phyloP scores from a whole-genome alignment of 2,329 filamentous ascomycete species.

The Metarhizium robertsii region DNA sequence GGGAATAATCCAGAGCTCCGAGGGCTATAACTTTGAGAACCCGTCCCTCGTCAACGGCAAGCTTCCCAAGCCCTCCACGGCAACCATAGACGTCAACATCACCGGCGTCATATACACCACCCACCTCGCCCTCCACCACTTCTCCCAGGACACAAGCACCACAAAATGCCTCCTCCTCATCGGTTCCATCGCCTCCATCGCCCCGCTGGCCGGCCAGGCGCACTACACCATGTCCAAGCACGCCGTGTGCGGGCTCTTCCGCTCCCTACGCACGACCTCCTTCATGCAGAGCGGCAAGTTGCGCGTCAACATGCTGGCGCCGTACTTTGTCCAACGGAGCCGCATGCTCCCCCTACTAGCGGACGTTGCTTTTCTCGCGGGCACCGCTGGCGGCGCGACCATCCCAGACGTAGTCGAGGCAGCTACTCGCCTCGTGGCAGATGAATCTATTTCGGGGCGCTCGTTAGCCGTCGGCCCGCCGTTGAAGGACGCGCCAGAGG shows the following conservation, averaged over 20 bases:
- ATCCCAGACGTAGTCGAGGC: conserved; percentile 55
- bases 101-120: conserved; percentile 56
- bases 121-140: conserved; percentile 48
- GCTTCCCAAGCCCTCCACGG: conserved; percentile 37
- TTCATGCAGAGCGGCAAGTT: conserved; percentile 31
- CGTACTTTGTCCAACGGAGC: conserved; percentile 58
- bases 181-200: conserved; percentile 49
- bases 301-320: conserved; percentile 56
- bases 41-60: conserved; percentile 32
- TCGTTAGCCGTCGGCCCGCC: conserved; percentile 49
- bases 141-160: conserved; percentile 12
- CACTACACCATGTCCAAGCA: conserved; percentile 58
- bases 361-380: conserved; percentile 45
- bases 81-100: conserved; percentile 52
- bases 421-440: conserved; percentile 50
- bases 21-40: conserved; percentile 33
- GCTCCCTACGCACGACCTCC: conserved; percentile 42
- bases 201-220: conserved; percentile 31
- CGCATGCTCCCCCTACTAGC: conserved; percentile 35
- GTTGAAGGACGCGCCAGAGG: conserved; percentile 28
- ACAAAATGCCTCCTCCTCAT: conserved; percentile 55
- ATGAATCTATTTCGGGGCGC: conserved; percentile 46
- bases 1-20: conserved; percentile 38
- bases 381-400: conserved; percentile 37
- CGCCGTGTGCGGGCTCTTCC: conserved; percentile 55